phyloP scores from a whole-genome alignment of 352 stramenopile genomes.

The Globisporangium okanoganense region DNA sequence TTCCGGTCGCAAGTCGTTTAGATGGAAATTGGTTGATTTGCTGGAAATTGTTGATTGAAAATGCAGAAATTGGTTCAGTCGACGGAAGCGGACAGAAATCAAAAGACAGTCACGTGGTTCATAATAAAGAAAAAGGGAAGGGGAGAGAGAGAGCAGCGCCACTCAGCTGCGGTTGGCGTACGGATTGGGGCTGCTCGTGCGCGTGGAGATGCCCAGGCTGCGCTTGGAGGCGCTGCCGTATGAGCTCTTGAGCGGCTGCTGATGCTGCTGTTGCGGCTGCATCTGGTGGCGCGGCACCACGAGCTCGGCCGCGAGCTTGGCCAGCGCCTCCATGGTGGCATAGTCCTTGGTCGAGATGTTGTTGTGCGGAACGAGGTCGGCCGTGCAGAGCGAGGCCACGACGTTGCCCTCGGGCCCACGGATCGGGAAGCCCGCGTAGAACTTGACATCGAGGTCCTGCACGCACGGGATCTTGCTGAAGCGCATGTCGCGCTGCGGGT shows the following conservation, averaged over 20 bases:
- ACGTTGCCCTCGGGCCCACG: slow-evolving; percentile 39
- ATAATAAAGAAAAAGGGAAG: no score
- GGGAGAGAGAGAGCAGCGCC: neutral
- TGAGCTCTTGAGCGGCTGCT: neutral
- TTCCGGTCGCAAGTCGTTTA: no score
- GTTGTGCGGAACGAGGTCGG: slow-evolving; percentile 38
- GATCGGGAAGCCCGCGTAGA: slow-evolving; percentile 65
- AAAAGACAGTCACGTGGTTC: neutral
- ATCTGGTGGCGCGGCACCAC: slow-evolving; percentile 12
- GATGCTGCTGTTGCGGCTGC: neutral
- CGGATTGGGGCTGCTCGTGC: neutral
- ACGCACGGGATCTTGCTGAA: slow-evolving; percentile 50
- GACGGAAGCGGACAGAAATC: neutral
- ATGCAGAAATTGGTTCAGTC: neutral
- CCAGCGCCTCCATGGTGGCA: slow-evolving; percentile 63
- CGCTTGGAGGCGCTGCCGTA: neutral
- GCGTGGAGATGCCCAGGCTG: neutral
- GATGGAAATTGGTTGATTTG: no score
- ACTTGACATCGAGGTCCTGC: slow-evolving; percentile 46
- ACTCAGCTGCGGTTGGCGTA: neutral
- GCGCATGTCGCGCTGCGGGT: slow-evolving; percentile 59
- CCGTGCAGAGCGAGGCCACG: slow-evolving; percentile 40
- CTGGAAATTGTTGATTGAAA: neutral
- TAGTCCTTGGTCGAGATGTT: slow-evolving; percentile 71
- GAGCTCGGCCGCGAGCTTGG: slow-evolving; percentile 47